Base-by-base conservation (phyloP, 1,139 yeast species). In the Geotrichum australiense region DNA sequence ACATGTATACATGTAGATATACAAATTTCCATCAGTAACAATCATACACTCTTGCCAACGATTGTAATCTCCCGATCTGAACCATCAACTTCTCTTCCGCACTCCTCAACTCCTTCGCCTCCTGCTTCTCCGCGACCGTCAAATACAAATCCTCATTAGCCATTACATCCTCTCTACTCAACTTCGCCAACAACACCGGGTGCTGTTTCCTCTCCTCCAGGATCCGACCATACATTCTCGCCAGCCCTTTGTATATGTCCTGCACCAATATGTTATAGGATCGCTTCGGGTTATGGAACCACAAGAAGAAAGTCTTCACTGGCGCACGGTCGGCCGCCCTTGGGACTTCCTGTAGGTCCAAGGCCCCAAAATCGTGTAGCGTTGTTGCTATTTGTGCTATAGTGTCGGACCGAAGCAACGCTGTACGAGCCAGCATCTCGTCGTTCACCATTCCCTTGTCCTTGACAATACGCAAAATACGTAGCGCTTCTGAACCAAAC, bases 281-380 rank as follows among this genome's bases (percentile, higher is more conserved):
- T 42, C 72, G 70, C 23, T 58, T 60, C n/a, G 74, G 70, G 42
- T 76, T 77, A 53, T 80, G 83, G 58, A 86, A 74, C 71, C 86
- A 91, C 36, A 91, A 71, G 57, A 78, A 91, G 35, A 82, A 81
- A 1, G 96, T 81, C 52, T 94, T 78, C 32, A 86, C 79, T 0
- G 97, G 96, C 2, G 95, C 91, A 50, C 98, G 72, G 59, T 89
- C 97, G 24, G 80, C 81, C 26, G 94, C 81, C 56, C 93, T 74
- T 6, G 98, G 97, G 24, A 91, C 83, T 64, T 93, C 98, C 61
- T 91, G 97, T 16, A 68, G 53, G 36, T 68, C 69, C n/a, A 67
- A 53, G 35, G 66, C 63, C 7, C 70, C 70, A 35, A 56, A 53
- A 19, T 50, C 53, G 42, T 66, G 68, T 31, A 67, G 54, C 15